Evolutionary conservation across 352 stramenopile species (phyloP).

Genomic region (Globisporangium lucens): DNA sequence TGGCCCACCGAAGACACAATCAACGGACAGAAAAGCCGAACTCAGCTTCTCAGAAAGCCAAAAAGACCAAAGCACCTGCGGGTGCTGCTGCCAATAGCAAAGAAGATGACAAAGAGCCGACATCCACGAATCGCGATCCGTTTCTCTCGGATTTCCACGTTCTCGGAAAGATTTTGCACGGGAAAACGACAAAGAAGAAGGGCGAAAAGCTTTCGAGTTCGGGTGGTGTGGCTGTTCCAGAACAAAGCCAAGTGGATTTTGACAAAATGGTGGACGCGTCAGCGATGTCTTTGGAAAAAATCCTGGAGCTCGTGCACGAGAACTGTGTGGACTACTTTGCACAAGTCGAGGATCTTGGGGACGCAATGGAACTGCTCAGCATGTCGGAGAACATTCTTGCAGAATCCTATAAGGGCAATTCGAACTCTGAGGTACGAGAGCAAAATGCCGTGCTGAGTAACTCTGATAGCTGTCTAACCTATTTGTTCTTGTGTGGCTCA

Average conservation of each 20-base stretch:
- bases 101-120: slow-evolving; percentile 4
- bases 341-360: slow-evolving; percentile 62
- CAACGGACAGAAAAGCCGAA: slow-evolving; percentile 18
- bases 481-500: not conserved
- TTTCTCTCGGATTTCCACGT: slow-evolving; percentile 84
- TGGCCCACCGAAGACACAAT: slow-evolving; percentile 1
- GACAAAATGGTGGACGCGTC: slow-evolving; percentile 56
- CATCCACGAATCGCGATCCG: slow-evolving; percentile 38
- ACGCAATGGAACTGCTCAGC: slow-evolving; percentile 71
- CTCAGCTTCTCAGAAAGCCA: not conserved
- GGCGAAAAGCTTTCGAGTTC: not conserved
- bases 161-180: slow-evolving; percentile 74
- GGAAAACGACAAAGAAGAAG: slow-evolving; percentile 41
- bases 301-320: slow-evolving; percentile 67
- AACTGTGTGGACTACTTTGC: slow-evolving; percentile 75
- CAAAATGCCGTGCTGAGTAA: not conserved
- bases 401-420: slow-evolving; percentile 44
- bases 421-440: slow-evolving; percentile 45
- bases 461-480: not conserved
- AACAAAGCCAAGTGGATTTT: slow-evolving; percentile 23
- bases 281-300: slow-evolving; percentile 48
- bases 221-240: not conserved
- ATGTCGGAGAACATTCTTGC: slow-evolving; percentile 57
- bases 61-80: not conserved
- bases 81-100: not conserved